These are phyloP conservation scores for Ceratocystis harringtonii DNA, from an alignment of 2,329 filamentous ascomycete species.

Conservation along the genomic window DNA sequence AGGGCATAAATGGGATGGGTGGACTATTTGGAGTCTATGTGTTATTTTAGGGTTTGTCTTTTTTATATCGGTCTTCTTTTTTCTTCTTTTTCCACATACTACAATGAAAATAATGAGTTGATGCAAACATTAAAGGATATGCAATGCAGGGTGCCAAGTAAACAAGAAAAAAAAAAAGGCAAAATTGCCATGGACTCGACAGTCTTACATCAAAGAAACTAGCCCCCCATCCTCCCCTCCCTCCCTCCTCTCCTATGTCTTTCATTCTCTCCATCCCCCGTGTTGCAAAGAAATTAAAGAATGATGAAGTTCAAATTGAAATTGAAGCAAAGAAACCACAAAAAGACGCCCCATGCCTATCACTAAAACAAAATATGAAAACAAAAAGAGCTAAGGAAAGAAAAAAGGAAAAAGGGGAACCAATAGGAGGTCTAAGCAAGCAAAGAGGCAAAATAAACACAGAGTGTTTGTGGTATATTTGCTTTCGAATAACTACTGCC, in stretches of 20 bases:
- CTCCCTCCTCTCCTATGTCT: background rate
- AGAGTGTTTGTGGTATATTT: background rate
- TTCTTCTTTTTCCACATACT: background rate
- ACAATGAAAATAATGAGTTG: conserved; percentile 1
- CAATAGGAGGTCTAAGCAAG: background rate
- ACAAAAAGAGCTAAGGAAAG: background rate
- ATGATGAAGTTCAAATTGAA: conserved; percentile 6
- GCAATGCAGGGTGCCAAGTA: background rate
- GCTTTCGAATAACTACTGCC: background rate
- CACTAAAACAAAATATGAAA: conserved; percentile 3
- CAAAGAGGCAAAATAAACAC: background rate
- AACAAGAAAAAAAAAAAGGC: background rate
- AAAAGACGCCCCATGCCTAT: background rate
- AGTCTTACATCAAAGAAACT: background rate
- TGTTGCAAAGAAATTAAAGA: background rate
- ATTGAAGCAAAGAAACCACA: conserved; percentile 2
- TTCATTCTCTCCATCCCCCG: background rate
- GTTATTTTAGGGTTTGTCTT: conserved; percentile 8
- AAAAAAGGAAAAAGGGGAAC: background rate
- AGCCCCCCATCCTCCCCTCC: background rate
- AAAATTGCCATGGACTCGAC: background rate
- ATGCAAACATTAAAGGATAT: background rate
- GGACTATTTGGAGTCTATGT: conserved; percentile 8
- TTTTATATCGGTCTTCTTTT: conserved; percentile 8
- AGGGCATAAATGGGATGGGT: background rate